Conservation (phyloP, 495 filamentous ascomycete genomes). For the Tuber calosporum region DNA sequence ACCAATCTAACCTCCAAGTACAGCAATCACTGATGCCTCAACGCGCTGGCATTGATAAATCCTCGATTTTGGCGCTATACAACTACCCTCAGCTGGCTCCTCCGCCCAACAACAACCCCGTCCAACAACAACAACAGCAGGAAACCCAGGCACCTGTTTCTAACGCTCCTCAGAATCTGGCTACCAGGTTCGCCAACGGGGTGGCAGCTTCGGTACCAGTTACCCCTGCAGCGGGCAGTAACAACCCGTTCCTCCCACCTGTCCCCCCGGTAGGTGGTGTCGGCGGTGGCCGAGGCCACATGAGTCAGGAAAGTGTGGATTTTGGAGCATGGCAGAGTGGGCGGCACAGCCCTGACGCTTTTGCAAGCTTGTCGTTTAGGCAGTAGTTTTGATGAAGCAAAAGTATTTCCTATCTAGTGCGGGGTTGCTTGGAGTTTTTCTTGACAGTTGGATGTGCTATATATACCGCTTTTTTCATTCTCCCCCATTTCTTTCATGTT, state of each 20-base stretch:
- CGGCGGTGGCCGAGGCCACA: conserved; percentile 49
- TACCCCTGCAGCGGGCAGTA: conserved; percentile 37
- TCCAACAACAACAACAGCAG: conserved; percentile 41
- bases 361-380: conserved; percentile 72
- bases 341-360: conserved; percentile 90
- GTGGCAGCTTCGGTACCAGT: neutral
- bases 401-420: conserved; percentile 5
- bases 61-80: conserved; percentile 80
- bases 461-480: neutral
- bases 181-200: neutral
- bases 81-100: conserved; percentile 67
- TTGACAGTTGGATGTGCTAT: conserved; percentile 3
- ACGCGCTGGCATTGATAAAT: conserved; percentile 60
- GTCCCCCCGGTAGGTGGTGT: conserved; percentile 19
- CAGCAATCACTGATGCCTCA: conserved; percentile 44
- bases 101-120: conserved; percentile 42
- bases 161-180: neutral
- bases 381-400: conserved; percentile 21
- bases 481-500: neutral
- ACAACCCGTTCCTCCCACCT: conserved; percentile 43
- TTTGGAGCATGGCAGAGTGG: conserved; percentile 66
- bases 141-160: conserved; percentile 14
- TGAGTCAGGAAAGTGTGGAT: conserved; percentile 84
- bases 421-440: conserved; percentile 2
- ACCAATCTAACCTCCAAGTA: conserved; percentile 42